Conservation (phyloP, 768 basidiomycete species). For the Pisolithus microcarpus region DNA sequence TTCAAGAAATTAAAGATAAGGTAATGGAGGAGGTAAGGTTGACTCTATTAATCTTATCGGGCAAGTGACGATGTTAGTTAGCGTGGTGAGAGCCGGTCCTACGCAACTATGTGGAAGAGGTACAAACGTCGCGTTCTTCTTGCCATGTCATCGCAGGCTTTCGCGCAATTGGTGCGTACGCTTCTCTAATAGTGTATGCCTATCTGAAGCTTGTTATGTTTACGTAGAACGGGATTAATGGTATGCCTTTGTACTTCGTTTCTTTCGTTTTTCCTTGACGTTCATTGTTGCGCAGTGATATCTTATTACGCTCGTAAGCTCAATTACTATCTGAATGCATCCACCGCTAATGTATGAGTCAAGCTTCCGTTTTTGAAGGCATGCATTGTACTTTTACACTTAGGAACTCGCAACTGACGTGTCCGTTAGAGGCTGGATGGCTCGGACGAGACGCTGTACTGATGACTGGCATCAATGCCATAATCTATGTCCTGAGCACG, state of each 20-base stretch:
- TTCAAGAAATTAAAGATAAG: conserved; percentile 80
- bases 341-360: conserved; percentile 8
- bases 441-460: conserved; percentile 86
- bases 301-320: conserved; percentile 88
- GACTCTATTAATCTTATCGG: neutral
- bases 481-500: conserved; percentile 74
- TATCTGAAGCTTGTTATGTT: conserved; percentile 1
- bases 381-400: conserved; percentile 6
- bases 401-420: conserved; percentile 2
- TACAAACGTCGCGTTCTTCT: conserved; percentile 85
- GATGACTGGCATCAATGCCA: conserved; percentile 92
- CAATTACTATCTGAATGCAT: neutral
- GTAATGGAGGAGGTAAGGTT: conserved; percentile 57
- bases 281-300: conserved; percentile 51
- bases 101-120: conserved; percentile 75
- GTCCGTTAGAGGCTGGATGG: conserved; percentile 80
- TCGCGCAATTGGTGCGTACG: conserved; percentile 79
- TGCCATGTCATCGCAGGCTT: conserved; percentile 93
- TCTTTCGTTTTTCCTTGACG: conserved; percentile 5
- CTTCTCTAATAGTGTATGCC: neutral
- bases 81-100: conserved; percentile 75
- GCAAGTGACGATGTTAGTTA: conserved; percentile 22
- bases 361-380: conserved; percentile 91
- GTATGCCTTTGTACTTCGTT: conserved; percentile 33
- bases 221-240: conserved; percentile 86